Base-by-base conservation (phyloP, 768 basidiomycete genomes). In the Tulasnella sp. region DNA sequence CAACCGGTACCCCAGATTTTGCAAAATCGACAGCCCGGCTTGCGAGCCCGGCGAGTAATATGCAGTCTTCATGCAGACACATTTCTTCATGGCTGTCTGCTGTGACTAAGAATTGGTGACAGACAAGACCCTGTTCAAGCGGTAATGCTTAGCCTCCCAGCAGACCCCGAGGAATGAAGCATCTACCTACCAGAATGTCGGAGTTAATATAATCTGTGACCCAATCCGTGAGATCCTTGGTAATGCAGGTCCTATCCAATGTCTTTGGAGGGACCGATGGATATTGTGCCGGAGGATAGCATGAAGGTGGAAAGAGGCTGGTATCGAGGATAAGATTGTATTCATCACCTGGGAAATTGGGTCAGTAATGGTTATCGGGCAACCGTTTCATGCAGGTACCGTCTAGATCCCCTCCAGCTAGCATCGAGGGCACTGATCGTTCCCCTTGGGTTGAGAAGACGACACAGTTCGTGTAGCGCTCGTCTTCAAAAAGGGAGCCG, bases 361-460 rank as follows among this genome's bases (percentile, higher is more conserved):
- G 68, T 36, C 9, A 36, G 24, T 40, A 46, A 36, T 9, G 62
- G 62, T 18, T 44, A 2, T 16, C 10, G 19, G 14, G 19, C 19
- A 18, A 18, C 3, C 1, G 44, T 18, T 44, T 16, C 3, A 44
- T 14, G 12, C 10, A 78, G 19, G 24, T 46, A 79, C 92, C 92
- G 82, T 93, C 92, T 14, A 92, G 85, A 82, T 93, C 92, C 0
- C 92, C 92, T 1, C 92, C 92, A 3, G 92, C 91, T 0, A 92
- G 86, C 79, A 86, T 91, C 3, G 91, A 90, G 0, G 91, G 89
- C 21, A 93, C 82, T 0, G 92, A 91, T 27, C 44, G 81, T 83
- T 39, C 79, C 90, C 92, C 92, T 82, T 87, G 82, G 8, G 88
- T 86, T 40, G 90, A 90, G 84, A 93, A 93, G 0, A 93, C 91